Base-by-base conservation (phyloP, 805 yeast genomes). In the Wickerhamomyces kurtzmanii region DNA sequence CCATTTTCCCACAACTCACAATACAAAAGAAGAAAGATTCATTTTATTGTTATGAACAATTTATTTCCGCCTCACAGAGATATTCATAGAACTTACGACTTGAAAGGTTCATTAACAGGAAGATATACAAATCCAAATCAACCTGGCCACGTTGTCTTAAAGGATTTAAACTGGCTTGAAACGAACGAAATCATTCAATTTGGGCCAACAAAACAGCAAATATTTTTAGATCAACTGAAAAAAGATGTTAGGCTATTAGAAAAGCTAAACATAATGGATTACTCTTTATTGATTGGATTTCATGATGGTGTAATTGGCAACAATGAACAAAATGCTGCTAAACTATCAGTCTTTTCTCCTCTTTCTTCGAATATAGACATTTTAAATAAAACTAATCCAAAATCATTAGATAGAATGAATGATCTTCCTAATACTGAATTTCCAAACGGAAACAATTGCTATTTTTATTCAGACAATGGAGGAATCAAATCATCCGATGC, bases 31-130 rank as follows among this genome's bases (percentile, higher is more conserved):
- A 67, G 86, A 30, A 87, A 83, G 49, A 83, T 91, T 22, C 94
- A 91, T 55, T 89, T 91, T 42, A 65, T 91, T 30, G 96, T 91
- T 19, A 91, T 91, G 98, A 91, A 91, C 61, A 91, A 91, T 47
- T 65, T 91, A 27, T 91, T 93, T 56, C 97, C 99, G 1, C 94
- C 96, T 6, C 84, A 83, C 45, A 65, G 86, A 27, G 91, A 82
- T 37, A 76, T 89, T 31, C 94, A 86, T 50, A 58, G 69, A 23
- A 82, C 86, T 23, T 91, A 73, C 53, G 99, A 91, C 50, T 66
- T 91, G 50, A 91, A 91, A 50, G 99, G 99, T 1, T 85, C 96
- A 1, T 72, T 93, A 0, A 67, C 81, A 62, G 96, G 96, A 3
- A 65, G 94, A 40, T 57, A 53, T 37, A 85, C 79, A 0, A 50